Evolutionary conservation across 2,329 filamentous ascomycete species (phyloP).

Genomic region (Botrytis elliptica): DNA sequence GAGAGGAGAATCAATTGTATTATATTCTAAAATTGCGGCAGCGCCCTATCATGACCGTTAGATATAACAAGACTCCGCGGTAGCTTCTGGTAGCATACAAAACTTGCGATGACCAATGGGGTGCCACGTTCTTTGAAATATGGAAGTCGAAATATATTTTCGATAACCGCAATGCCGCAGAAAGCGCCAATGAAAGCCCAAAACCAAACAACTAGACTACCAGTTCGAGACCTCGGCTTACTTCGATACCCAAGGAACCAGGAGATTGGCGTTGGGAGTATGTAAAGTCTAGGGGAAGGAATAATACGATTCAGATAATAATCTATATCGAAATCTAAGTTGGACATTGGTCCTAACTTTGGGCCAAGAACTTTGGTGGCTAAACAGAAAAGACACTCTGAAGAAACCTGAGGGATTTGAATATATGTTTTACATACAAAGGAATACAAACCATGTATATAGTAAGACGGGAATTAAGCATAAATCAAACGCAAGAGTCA

Average conservation of each 20-base stretch:
- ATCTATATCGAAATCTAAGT: conserved; percentile 67
- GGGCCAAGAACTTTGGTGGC: not conserved
- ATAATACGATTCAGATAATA: conserved; percentile 69
- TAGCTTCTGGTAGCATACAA: conserved; percentile 52
- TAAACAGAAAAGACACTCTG: not conserved
- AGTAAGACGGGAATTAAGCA: not conserved
- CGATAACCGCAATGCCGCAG: conserved; percentile 57
- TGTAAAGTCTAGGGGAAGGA: conserved; percentile 61
- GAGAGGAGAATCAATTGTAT: conserved; percentile 68
- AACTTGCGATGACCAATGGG: conserved; percentile 66
- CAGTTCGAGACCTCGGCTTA: conserved; percentile 43
- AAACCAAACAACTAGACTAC: conserved; percentile 57
- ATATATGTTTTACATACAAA: not conserved
- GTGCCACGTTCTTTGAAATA: conserved; percentile 52
- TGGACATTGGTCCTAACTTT: conserved; percentile 10
- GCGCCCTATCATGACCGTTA: conserved; percentile 50
- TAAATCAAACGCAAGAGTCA: not conserved
- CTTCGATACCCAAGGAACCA: conserved; percentile 65
- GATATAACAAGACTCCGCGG: not conserved
- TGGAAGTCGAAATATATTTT: conserved; percentile 53
- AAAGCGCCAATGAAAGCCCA: conserved; percentile 69
- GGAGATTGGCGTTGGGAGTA: conserved; percentile 64
- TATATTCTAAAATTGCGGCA: conserved; percentile 73
- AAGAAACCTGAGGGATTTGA: not conserved
- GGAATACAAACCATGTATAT: not conserved